Conservation (phyloP, 1,284 basidiomycete species). For the Austropuccinia psidii region DNA sequence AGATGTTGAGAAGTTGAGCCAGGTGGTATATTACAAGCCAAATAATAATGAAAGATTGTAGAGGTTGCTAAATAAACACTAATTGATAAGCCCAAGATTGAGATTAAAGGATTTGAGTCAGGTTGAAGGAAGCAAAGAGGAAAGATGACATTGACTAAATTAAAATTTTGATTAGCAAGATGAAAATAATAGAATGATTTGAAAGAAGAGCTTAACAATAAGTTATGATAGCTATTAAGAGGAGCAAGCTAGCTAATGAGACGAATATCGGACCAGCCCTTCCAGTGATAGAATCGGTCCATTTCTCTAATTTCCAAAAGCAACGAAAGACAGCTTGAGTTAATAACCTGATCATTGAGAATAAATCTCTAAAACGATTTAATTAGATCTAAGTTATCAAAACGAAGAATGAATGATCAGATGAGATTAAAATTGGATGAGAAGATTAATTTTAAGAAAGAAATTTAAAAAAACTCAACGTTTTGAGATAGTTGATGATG, state of each 20-base stretch:
- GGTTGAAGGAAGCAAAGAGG: constrained; percentile 73
- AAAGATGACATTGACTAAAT: constrained; percentile 64
- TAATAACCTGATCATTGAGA: constrained; percentile 46
- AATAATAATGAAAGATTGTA: background rate
- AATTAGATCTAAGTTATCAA: too few relatives aligned
- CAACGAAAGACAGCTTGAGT: constrained; percentile 64
- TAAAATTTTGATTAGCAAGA: constrained; percentile 53
- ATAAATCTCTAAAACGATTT: too few relatives aligned
- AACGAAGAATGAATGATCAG: too few relatives aligned
- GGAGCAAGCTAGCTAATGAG: constrained; percentile 63
- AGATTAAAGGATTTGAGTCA: constrained; percentile 68
- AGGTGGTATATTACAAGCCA: background rate
- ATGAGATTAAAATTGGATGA: too few relatives aligned
- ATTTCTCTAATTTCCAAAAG: constrained; percentile 70
- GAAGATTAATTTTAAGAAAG: too few relatives aligned
- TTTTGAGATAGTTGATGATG: too few relatives aligned
- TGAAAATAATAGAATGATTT: constrained; percentile 51
- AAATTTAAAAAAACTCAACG: too few relatives aligned
- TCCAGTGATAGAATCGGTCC: constrained; percentile 72
- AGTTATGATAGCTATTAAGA: constrained; percentile 60
- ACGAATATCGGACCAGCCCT: constrained; percentile 86
- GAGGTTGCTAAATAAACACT: constrained; percentile 3
- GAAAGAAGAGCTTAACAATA: constrained; percentile 64
- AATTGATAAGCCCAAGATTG: constrained; percentile 38
- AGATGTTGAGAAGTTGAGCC: constrained; percentile 2